Base-by-base conservation (phyloP, 352 stramenopile genomes). In the Phytophthora agathidicida region DNA sequence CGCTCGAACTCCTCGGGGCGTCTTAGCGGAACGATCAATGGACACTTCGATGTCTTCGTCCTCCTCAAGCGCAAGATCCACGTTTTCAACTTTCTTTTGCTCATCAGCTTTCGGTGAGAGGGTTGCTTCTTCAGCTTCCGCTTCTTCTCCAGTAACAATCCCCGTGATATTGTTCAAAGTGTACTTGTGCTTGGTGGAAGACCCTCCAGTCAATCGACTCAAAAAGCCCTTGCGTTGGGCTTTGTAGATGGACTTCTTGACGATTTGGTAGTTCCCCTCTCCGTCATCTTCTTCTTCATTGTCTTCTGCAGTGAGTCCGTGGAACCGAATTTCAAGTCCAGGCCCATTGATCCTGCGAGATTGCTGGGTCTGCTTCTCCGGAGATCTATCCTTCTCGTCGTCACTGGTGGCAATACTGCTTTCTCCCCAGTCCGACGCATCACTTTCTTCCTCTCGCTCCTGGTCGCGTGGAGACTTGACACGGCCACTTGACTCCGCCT, bases 191-290 rank as follows among this genome's bases (percentile, higher is more conserved):
- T 71, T 71, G 31, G 55, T 37, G 6, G 61, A 58, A 2, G 57
- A 14, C 7, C 50, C 46, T 54, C 45, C 50, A 5, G 46, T 47
- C 30, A 75, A 65, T 11, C 64, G 64, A 50, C 55, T 64, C 1
- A 77, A 24, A 55, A 77, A 73, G 2, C 50, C 56, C 27, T 71
- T 69, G 16, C 71, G 70, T 7, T 73, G 75, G 16, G 81, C 63
- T 33, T 86, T 88, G 71, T 81, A 89, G 16, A 88, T 80, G 42
- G 81, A 89, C 45, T 91, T 91, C 41, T 76, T 82, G 14, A 91
- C 79, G 22, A 91, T 35, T 13, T 68, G 52, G 28, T 75, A 74
- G 16, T 69, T 65, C 1, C 22, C 42, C 23, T 57, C 53, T 7
- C 28, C 42, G 23, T 56, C 56, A 4, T 54, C 68, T 3, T 68